Base-by-base conservation (phyloP, 805 yeast species). In the Kuraishia molischiana region DNA sequence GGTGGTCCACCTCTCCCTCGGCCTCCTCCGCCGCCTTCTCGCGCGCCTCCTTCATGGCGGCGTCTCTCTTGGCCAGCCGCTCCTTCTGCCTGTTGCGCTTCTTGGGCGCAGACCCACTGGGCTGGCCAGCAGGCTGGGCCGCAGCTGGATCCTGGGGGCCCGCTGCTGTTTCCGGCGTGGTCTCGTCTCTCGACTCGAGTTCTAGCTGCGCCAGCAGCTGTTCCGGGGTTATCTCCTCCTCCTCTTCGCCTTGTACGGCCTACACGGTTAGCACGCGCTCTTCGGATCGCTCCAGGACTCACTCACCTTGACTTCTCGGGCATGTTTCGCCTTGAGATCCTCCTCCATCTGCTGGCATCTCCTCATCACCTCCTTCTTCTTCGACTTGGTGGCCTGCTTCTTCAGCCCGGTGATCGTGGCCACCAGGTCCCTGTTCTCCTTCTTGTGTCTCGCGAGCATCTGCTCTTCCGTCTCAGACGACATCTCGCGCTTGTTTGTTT, bases 71-170 rank as follows among this genome's bases (percentile, higher is more conserved):
- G 0, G 90, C 94, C 19, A 86, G 53, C 48, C 84, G 69, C 51
- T 87, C 97, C 59, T 82, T 85, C 44, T 85, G 92, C 39, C 97
- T 69, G 54, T 90, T 90, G 34, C 90, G 68, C 49, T 74, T 75
- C 48, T 53, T 60, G 8, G 59, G 61, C 34, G 45, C 43, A 13
- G 31, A 24, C 20, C 13, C 35, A 29, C 32, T 29, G 36, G 4
- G 20, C 32, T 11, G 48, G 24, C 41, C 48, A 19, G 37, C 41
- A 30, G 37, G 46, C 34, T 18, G 20, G 21, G 11, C 26, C 35
- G 15, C 32, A 15, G 4, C 31, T 20, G 36, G 44, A 13, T 31
- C 42, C n/a, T 38, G 40, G 28, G 41, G 44, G 24, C 46, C 56
- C 11, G 26, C 26, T 22, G 26, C 8, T 8, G 26, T 22, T 11